phyloP scores from a whole-genome alignment of 2,329 filamentous ascomycete species.

The Dichotomopilus funicola region DNA sequence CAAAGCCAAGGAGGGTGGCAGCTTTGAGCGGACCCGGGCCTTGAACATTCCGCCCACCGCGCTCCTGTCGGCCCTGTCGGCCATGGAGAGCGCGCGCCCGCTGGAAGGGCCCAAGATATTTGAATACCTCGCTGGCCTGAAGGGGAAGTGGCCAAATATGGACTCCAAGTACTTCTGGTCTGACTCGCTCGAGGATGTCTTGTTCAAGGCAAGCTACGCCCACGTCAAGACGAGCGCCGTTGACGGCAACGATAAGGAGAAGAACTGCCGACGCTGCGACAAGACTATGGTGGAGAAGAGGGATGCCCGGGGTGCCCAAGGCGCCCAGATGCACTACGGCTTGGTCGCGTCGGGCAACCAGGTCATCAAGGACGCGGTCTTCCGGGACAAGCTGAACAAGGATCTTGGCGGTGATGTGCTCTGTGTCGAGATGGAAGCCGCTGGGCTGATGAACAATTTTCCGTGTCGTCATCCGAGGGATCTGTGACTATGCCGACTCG shows the following conservation, averaged over 20 bases:
- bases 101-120: not conserved
- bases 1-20: slow-evolving; percentile 18
- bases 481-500: slow-evolving; percentile 1
- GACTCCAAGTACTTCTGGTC: not conserved
- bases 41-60: slow-evolving; percentile 4
- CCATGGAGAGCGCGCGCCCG: not conserved
- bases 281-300: not conserved
- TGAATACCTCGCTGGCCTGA: not conserved
- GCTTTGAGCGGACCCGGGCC: slow-evolving; percentile 5
- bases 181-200: not conserved
- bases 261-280: not conserved
- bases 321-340: not conserved
- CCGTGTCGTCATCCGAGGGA: not conserved
- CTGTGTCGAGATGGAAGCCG: slow-evolving; percentile 2
- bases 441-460: slow-evolving; percentile 3
- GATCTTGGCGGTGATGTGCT: not conserved
- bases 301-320: not conserved
- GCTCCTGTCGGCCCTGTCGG: slow-evolving; percentile 1
- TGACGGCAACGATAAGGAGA: not conserved
- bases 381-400: not conserved
- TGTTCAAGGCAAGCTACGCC: not conserved
- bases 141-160: not conserved
- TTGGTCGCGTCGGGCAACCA: not conserved
- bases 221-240: not conserved
- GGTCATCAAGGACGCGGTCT: not conserved